Evolutionary conservation across 129 eudicot species (phyloP).

Genomic region (Ambrosia artemisiifolia): DNA sequence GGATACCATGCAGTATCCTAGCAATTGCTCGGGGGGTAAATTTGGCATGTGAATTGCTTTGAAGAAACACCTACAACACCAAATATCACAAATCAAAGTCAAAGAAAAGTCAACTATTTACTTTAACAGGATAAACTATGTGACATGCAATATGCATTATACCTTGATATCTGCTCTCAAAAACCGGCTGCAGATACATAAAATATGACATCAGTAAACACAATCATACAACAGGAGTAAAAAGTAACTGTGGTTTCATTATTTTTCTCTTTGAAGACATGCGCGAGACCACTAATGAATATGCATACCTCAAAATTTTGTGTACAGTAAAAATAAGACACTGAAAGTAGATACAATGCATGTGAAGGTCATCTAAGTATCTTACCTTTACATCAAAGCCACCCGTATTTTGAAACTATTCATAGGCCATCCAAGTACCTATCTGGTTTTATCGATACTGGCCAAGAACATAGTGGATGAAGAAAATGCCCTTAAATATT

Average conservation of each 20-base stretch:
- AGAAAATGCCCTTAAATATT: too few species aligned
- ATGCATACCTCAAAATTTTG: background rate
- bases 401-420: too few species aligned
- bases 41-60: conserved; percentile 69
- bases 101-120: background rate
- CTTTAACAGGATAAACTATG: conserved; percentile 12
- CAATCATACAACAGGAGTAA: background rate
- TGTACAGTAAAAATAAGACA: background rate
- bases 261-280: background rate
- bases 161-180: conserved; percentile 96
- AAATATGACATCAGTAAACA: conserved; percentile 12
- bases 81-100: conserved; percentile 10
- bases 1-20: conserved; percentile 89
- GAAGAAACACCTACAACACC: conserved; percentile 73
- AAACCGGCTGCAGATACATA: conserved; percentile 66
- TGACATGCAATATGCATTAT: conserved; percentile 4
- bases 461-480: too few species aligned
- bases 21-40: conserved; percentile 96
- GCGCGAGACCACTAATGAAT: background rate
- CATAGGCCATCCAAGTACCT: too few species aligned
- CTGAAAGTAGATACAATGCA: background rate
- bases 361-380: too few species aligned
- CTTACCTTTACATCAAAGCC: too few species aligned
- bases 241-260: background rate
- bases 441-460: too few species aligned